Conservation (phyloP, 2,329 filamentous ascomycete genomes). For the Xylariales sp. region DNA sequence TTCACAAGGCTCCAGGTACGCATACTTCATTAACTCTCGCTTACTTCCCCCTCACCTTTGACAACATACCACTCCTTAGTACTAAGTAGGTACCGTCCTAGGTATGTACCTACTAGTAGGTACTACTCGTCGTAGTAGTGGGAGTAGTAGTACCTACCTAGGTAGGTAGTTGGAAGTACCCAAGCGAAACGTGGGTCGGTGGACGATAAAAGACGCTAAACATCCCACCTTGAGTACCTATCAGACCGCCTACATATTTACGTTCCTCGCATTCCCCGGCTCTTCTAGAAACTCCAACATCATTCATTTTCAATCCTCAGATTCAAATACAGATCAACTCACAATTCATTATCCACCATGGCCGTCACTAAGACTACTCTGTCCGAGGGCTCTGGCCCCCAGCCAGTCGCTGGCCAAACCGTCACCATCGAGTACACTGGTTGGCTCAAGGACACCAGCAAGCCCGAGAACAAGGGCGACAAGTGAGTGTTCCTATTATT, state of each 20-base stretch:
- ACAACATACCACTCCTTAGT: neutral
- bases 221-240: conserved; percentile 39
- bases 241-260: conserved; percentile 13
- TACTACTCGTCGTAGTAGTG: too few species aligned
- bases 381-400: conserved; percentile 69
- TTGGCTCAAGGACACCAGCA: conserved; percentile 76
- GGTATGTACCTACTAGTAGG: neutral
- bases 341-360: conserved; percentile 62
- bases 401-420: conserved; percentile 73
- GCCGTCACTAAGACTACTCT: conserved; percentile 77
- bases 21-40: conserved; percentile 7
- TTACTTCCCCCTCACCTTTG: conserved; percentile 32
- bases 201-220: conserved; percentile 44
- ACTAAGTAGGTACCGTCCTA: neutral
- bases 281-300: conserved; percentile 25
- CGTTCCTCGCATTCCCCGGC: conserved; percentile 24
- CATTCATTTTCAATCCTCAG: conserved; percentile 8
- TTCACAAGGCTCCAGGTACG: neutral
- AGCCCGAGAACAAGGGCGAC: conserved; percentile 73
- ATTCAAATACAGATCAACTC: neutral
- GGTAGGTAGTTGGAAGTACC: too few species aligned
- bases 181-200: conserved; percentile 8
- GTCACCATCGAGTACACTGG: conserved; percentile 94
- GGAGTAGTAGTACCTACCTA: too few species aligned
- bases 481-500: conserved; percentile 66